phyloP scores from a whole-genome alignment of 202 grass and related monocot species.

The Setaria italica region DNA sequence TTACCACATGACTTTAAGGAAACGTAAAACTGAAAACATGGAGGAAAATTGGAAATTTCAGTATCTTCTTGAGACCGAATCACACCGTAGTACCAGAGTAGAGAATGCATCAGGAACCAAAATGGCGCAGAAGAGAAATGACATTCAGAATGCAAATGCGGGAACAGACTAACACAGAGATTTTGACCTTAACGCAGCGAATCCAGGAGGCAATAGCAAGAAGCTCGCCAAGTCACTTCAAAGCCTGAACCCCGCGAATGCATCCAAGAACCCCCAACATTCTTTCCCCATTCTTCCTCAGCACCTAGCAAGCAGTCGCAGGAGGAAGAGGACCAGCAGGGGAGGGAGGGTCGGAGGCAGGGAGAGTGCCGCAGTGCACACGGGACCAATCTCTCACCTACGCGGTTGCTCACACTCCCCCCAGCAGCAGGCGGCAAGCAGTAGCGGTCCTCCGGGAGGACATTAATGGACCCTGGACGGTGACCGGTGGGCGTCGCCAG shows the following conservation, averaged over 20 bases:
- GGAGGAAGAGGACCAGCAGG: constrained; percentile 35
- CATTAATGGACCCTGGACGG: constrained; percentile 36
- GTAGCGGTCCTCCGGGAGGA: constrained; percentile 8
- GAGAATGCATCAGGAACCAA: neutral
- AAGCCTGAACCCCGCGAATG: neutral
- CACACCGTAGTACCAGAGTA: neutral
- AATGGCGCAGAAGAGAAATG: neutral
- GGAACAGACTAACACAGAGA: neutral
- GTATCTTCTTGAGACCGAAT: constrained; percentile 5
- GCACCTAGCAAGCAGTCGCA: neutral
- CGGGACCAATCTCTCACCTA: constrained; percentile 3
- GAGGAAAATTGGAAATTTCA: neutral
- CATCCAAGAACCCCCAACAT: neutral
- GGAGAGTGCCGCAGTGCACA: neutral
- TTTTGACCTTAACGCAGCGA: constrained; percentile 35
- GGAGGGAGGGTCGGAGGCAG: neutral
- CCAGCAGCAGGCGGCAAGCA: neutral
- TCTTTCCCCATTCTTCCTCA: neutral
- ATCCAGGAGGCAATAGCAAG: neutral
- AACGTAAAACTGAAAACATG: neutral
- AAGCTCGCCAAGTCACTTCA: neutral
- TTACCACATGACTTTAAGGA: neutral
- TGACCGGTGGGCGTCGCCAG: constrained; percentile 21
- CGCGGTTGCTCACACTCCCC: neutral
- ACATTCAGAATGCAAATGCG: neutral